A percentile compares a stretch with the other conserved stretches of the same genome.
These are phyloP conservation scores for Lagenaria siceraria DNA, from an alignment of 306 rosid species.

Conservation along the genomic window DNA sequence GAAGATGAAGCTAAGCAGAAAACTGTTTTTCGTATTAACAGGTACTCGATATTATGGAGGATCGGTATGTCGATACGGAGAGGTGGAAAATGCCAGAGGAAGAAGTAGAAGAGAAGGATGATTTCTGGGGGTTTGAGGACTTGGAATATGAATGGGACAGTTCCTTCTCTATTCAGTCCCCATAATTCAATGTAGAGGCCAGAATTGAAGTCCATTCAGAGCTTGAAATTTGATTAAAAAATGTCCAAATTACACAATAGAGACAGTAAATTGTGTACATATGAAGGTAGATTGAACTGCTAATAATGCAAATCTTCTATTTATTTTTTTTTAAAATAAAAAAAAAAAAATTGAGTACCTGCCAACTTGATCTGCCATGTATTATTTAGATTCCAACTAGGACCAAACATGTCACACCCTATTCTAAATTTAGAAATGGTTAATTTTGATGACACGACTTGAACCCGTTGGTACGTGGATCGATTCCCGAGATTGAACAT, in stretches of 20 bases:
- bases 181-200: slow-evolving; percentile 24
- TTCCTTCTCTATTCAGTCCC: slow-evolving; percentile 56
- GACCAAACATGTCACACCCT: neutral
- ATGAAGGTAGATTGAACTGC: neutral
- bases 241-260: slow-evolving; percentile 1
- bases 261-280: slow-evolving; percentile 5
- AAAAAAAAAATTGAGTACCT: neutral
- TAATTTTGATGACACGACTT: neutral
- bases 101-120: slow-evolving; percentile 55
- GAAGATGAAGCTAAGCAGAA: neutral
- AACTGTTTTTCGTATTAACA: slow-evolving; percentile 16
- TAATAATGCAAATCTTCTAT: neutral
- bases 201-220: neutral
- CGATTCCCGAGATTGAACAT: neutral
- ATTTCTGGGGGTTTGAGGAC: slow-evolving; percentile 87
- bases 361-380: neutral
- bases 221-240: neutral
- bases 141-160: slow-evolving; percentile 66
- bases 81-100: slow-evolving; percentile 83
- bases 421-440: neutral
- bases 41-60: slow-evolving; percentile 80
- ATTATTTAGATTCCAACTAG: neutral
- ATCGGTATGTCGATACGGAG: slow-evolving; percentile 42
- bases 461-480: neutral
- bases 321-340: neutral